Conservation (phyloP, 2,329 filamentous ascomycete genomes). For the Claviceps lovelessii region DNA sequence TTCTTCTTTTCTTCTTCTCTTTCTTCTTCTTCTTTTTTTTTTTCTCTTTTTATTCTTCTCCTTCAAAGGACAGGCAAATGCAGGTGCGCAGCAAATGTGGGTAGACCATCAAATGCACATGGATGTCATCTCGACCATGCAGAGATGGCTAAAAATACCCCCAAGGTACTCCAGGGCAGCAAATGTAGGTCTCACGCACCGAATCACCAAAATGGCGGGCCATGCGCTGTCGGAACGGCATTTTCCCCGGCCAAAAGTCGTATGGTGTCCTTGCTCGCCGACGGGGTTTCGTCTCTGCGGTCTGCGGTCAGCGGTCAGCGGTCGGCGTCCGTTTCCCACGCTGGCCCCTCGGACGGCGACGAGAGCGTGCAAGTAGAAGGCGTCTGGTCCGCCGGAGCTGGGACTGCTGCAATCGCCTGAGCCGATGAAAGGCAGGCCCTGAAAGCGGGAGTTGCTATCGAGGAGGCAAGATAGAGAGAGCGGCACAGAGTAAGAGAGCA, state of each 20-base stretch:
- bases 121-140: background rate
- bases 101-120: background rate
- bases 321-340: background rate
- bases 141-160: background rate
- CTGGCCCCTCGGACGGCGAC: background rate
- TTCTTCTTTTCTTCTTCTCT: no score
- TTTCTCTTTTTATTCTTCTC: no score
- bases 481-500: background rate
- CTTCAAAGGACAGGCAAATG: background rate
- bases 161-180: no score
- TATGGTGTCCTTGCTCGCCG: background rate
- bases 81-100: background rate
- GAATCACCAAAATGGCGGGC: conserved; percentile 34
- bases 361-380: conserved; percentile 1
- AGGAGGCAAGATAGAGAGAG: background rate
- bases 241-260: conserved; percentile 6
- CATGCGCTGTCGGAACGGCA: conserved; percentile 28
- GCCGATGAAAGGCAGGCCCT: conserved; percentile 4
- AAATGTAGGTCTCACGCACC: conserved; percentile 18
- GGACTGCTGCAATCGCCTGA: conserved; percentile 2
- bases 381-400: conserved; percentile 2
- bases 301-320: no score
- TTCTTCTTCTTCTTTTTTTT: no score
- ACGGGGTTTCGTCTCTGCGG: background rate
- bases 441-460: conserved; percentile 4